A percentile compares a stretch with the other conserved stretches of the same genome.
Evolutionary conservation across 2,329 filamentous ascomycete genomes (phyloP).

Genomic region (Trichoderma afroharzianum): DNA sequence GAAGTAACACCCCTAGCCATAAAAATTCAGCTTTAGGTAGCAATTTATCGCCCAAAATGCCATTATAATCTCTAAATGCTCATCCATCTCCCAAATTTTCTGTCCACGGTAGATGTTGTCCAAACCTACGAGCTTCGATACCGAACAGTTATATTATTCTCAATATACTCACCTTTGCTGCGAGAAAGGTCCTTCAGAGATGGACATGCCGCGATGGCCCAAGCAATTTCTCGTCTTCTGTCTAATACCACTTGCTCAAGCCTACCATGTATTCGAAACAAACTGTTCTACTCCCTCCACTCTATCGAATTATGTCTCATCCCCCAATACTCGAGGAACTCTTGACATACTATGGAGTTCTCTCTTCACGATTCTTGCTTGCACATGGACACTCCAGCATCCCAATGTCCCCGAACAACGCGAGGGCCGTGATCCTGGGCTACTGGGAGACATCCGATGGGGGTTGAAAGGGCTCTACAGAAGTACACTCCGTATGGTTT

Average conservation of each 20-base stretch:
- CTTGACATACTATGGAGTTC: not conserved
- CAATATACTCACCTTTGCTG: too few relatives aligned
- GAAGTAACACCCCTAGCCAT: not conserved
- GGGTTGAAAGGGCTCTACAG: too few relatives aligned
- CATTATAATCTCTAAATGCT: not conserved
- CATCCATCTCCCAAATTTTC: not conserved
- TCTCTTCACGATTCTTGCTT: not conserved
- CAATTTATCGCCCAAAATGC: not conserved
- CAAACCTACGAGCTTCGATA: too few relatives aligned
- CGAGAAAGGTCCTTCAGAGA: not conserved
- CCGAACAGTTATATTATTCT: too few relatives aligned
- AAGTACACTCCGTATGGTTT: too few relatives aligned
- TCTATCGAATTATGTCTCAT: not conserved
- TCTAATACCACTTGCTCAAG: not conserved
- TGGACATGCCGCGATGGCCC: not conserved
- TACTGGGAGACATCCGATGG: too few relatives aligned
- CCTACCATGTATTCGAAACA: not conserved
- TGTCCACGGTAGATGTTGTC: too few relatives aligned
- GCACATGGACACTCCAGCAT: not conserved
- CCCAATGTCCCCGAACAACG: not conserved
- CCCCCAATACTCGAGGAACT: not conserved
- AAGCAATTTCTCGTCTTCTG: fast-evolving
- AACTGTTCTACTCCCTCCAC: not conserved
- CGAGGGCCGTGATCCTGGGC: too few relatives aligned
- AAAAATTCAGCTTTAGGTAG: not conserved